Percentiles rank a stretch among this genome's conserved stretches.
Conservation (phyloP, 2,329 filamentous ascomycete genomes). For the Acarospora socialis region DNA sequence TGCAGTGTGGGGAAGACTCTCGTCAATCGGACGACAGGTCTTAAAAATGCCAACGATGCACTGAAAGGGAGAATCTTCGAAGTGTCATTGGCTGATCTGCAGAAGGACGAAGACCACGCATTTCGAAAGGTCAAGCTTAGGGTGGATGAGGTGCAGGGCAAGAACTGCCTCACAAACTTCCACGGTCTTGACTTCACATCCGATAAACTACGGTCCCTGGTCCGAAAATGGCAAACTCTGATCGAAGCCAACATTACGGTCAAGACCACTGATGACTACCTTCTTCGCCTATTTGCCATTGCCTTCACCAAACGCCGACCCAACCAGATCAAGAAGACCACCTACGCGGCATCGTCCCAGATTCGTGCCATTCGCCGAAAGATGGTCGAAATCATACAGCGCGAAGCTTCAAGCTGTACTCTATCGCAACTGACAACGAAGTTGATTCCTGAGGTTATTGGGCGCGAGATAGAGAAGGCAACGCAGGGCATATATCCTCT, state of each 20-base stretch:
- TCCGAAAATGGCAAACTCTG: conserved; percentile 98
- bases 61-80: conserved; percentile 98
- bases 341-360: conserved; percentile 92
- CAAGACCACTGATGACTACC: conserved; percentile 99
- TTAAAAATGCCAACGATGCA: conserved; percentile 99
- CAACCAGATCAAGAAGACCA: conserved; percentile 99
- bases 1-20: conserved; percentile 96
- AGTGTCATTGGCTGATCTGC: conserved; percentile 95
- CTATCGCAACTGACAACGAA: conserved; percentile 94
- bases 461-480: conserved; percentile 98
- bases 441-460: conserved; percentile 98
- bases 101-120: conserved; percentile 99
- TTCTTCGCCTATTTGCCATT: conserved; percentile 96
- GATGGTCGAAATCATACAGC: conserved; percentile 98
- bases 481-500: conserved; percentile 99
- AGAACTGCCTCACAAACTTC: conserved; percentile 99
- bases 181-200: conserved; percentile 99
- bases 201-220: conserved; percentile 97
- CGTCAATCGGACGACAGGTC: conserved; percentile 97
- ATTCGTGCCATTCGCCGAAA: conserved; percentile 97
- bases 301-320: conserved; percentile 98
- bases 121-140: conserved; percentile 99
- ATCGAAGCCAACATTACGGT: conserved; percentile 99
- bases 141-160: conserved; percentile 97
- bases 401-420: conserved; percentile 88